Percentiles rank a stretch among this genome's conserved stretches.
Evolutionary conservation across 345 rosid species (phyloP).

Genomic region (Kernera saxatilis): DNA sequence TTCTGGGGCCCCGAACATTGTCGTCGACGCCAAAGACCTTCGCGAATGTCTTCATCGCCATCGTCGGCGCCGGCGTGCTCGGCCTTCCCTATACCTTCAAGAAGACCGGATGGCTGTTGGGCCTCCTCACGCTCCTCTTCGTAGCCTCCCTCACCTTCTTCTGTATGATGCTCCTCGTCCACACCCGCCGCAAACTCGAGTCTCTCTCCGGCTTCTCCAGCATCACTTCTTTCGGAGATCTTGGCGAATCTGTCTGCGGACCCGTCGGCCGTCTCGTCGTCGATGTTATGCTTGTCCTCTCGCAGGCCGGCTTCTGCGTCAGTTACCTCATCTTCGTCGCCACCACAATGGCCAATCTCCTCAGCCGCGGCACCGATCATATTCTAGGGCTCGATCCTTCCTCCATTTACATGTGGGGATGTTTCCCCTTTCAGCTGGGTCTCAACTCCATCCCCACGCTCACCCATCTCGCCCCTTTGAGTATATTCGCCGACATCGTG

Average conservation of each 20-base stretch:
- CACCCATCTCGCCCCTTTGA: slow-evolving; percentile 74
- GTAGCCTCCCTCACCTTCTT: slow-evolving; percentile 48
- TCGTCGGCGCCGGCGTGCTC: slow-evolving; percentile 70
- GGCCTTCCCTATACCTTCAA: slow-evolving; percentile 76
- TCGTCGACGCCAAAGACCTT: slow-evolving; percentile 59
- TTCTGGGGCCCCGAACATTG: slow-evolving; percentile 31
- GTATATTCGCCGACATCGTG: slow-evolving; percentile 71
- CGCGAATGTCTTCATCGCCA: slow-evolving; percentile 69
- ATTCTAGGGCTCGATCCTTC: slow-evolving; percentile 53
- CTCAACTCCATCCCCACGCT: slow-evolving; percentile 57
- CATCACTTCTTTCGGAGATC: slow-evolving; percentile 65
- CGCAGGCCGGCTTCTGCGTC: slow-evolving; percentile 71
- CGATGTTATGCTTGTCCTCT: slow-evolving; percentile 56
- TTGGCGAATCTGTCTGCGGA: slow-evolving; percentile 53
- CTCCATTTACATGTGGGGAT: slow-evolving; percentile 50
- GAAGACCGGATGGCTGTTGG: slow-evolving; percentile 68
- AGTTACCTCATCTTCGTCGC: slow-evolving; percentile 62
- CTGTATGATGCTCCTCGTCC: slow-evolving; percentile 72
- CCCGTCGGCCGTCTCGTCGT: slow-evolving; percentile 47
- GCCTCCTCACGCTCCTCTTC: slow-evolving; percentile 52
- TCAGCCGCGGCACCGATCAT: slow-evolving; percentile 12
- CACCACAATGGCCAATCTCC: slow-evolving; percentile 48
- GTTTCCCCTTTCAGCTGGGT: slow-evolving; percentile 75
- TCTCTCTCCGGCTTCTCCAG: slow-evolving; percentile 41
- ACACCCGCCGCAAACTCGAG: slow-evolving; percentile 64